These are phyloP conservation scores for Leishmania braziliensis DNA, from an alignment of 208 protist genomes.

Conservation along the genomic window DNA sequence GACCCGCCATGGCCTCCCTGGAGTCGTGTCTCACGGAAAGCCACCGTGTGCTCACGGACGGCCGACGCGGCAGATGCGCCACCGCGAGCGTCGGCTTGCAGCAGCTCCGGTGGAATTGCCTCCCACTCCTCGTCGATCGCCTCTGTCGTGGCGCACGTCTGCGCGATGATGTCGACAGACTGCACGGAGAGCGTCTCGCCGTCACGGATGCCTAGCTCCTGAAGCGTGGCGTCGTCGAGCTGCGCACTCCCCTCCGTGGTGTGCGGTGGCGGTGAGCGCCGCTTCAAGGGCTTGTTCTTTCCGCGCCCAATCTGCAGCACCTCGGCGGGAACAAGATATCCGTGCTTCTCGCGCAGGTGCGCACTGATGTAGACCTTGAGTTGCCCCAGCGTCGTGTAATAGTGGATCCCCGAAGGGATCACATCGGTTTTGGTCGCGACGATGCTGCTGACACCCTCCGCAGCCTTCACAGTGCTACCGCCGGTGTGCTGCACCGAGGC, in stretches of 20 bases:
- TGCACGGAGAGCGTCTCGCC: slow-evolving; percentile 71
- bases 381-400: slow-evolving; percentile 64
- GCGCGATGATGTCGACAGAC: slow-evolving; percentile 47
- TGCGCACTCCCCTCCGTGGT: neutral
- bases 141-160: slow-evolving; percentile 23
- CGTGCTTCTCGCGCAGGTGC: slow-evolving; percentile 52
- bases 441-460: neutral
- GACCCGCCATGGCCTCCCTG: slow-evolving; percentile 18
- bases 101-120: slow-evolving; percentile 60
- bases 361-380: slow-evolving; percentile 55
- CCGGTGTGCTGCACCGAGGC: slow-evolving; percentile 16
- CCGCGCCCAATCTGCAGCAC: slow-evolving; percentile 54
- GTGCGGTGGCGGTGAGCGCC: slow-evolving; percentile 8
- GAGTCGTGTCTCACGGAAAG: slow-evolving; percentile 52
- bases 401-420: slow-evolving; percentile 45
- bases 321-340: slow-evolving; percentile 50
- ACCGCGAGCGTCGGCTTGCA: slow-evolving; percentile 18
- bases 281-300: slow-evolving; percentile 61
- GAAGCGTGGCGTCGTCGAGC: slow-evolving; percentile 57
- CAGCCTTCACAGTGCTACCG: neutral
- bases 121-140: slow-evolving; percentile 58
- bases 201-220: slow-evolving; percentile 68
- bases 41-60: slow-evolving; percentile 26
- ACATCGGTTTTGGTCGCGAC: neutral
- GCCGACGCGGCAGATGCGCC: slow-evolving; percentile 10